A percentile compares a stretch with the other conserved stretches of the same genome.
Evolutionary conservation across 2,329 filamentous ascomycete species (phyloP).

Genomic region (Ascochyta lentis): DNA sequence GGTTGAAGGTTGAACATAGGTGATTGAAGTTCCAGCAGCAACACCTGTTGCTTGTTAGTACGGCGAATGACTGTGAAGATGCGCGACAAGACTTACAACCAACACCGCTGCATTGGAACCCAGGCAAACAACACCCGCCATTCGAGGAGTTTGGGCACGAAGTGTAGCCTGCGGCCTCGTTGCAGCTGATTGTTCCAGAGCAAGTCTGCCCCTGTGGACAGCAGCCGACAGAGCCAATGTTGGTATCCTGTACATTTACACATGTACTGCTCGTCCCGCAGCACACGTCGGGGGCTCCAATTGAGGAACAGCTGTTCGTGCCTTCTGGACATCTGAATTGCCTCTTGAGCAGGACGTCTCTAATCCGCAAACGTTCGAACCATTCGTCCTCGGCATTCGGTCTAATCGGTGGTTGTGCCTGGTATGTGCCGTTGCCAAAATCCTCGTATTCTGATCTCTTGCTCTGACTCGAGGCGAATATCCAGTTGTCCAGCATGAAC

Average conservation of each 20-base stretch:
- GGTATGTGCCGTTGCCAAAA: conserved; percentile 30
- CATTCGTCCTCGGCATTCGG: conserved; percentile 35
- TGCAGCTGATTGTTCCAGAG: conserved; percentile 68
- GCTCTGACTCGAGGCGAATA: conserved; percentile 47
- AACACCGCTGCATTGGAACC: conserved; percentile 71
- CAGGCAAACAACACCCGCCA: conserved; percentile 78
- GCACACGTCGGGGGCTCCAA: conserved; percentile 74
- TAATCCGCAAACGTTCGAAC: conserved; percentile 48
- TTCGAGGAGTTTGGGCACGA: conserved; percentile 70
- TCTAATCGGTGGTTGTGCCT: conserved; percentile 35
- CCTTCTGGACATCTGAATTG: conserved; percentile 71
- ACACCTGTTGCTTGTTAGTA: conserved; percentile 33
- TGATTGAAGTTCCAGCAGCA: conserved; percentile 38
- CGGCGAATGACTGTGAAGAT: background rate
- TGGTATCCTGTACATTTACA: conserved; percentile 58
- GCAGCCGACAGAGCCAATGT: conserved; percentile 75
- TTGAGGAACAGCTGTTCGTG: conserved; percentile 68
- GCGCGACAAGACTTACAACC: conserved; percentile 66
- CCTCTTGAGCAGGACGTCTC: conserved; percentile 57
- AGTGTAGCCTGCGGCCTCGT: conserved; percentile 63
- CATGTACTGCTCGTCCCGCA: conserved; percentile 72
- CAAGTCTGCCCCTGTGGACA: conserved; percentile 72
- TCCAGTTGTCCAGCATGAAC: conserved; percentile 72
- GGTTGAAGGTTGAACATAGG: conserved; percentile 41
- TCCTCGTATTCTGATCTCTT: conserved; percentile 18